These are phyloP conservation scores for Periconia macrospinosa DNA, from an alignment of 2,329 filamentous ascomycete genomes.

Conservation along the genomic window DNA sequence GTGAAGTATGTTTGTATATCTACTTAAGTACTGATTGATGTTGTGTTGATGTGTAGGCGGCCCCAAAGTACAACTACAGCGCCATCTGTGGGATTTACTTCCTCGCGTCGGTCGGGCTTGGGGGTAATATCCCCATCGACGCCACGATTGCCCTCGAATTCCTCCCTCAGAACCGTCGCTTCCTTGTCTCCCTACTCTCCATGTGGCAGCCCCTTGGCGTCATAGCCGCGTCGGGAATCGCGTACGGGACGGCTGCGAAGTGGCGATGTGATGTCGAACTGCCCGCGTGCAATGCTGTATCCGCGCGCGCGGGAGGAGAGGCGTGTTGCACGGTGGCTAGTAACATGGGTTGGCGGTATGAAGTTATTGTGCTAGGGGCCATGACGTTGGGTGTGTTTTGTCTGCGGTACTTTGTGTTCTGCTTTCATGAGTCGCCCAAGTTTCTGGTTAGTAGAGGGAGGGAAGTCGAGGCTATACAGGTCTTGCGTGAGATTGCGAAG, in stretches of 20 bases:
- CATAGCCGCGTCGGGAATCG: slow-evolving; percentile 27
- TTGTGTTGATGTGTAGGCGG: too few species aligned
- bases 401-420: slow-evolving; percentile 31
- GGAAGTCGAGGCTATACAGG: slow-evolving; percentile 30
- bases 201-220: slow-evolving; percentile 37
- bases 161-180: slow-evolving; percentile 28
- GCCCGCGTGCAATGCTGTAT: slow-evolving; percentile 19
- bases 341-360: slow-evolving; percentile 38
- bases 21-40: too few species aligned
- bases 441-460: slow-evolving; percentile 26
- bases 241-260: slow-evolving; percentile 30
- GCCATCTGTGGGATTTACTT: slow-evolving; percentile 32
- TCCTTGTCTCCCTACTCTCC: slow-evolving; percentile 30
- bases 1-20: too few species aligned
- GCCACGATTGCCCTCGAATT: slow-evolving; percentile 31
- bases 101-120: slow-evolving; percentile 44
- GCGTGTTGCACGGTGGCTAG: slow-evolving; percentile 23
- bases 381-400: slow-evolving; percentile 31
- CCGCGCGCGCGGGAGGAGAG: slow-evolving; percentile 14
- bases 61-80: slow-evolving; percentile 32
- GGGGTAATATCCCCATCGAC: slow-evolving; percentile 33
- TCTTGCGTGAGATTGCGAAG: slow-evolving; percentile 30
- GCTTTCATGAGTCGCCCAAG: slow-evolving; percentile 33
- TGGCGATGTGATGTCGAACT: slow-evolving; percentile 28
- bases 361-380: slow-evolving; percentile 27